Evolutionary conservation across 129 eudicot genomes (phyloP).

Genomic region (Logfia minima): DNA sequence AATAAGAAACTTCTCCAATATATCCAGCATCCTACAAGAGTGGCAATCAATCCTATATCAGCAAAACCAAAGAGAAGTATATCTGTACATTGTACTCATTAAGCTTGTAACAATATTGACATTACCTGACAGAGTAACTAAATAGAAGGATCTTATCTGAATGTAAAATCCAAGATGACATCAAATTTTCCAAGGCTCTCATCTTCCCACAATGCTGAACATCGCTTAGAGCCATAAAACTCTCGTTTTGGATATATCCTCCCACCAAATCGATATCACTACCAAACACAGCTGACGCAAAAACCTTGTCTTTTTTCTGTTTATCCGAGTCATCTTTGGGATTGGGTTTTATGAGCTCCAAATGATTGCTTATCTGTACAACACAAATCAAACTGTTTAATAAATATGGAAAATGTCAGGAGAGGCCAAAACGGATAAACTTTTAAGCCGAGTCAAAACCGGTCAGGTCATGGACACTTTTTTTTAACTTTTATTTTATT

Average conservation of each 20-base stretch:
- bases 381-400: background rate
- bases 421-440: background rate
- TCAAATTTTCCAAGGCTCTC: slow-evolving; percentile 80
- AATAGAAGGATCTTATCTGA: slow-evolving; percentile 92
- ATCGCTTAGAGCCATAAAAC: slow-evolving; percentile 89
- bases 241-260: slow-evolving; percentile 60
- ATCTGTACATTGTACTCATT: background rate
- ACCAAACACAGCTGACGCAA: slow-evolving; percentile 79
- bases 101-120: slow-evolving; percentile 1
- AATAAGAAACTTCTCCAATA: slow-evolving; percentile 76
- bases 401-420: background rate
- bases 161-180: slow-evolving; percentile 70
- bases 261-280: slow-evolving; percentile 73
- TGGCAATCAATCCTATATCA: slow-evolving; percentile 2
- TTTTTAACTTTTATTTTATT: no score
- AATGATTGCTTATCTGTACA: slow-evolving; percentile 83
- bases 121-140: slow-evolving; percentile 93
- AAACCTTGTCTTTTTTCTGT: slow-evolving; percentile 70
- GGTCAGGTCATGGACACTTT: background rate
- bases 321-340: slow-evolving; percentile 79
- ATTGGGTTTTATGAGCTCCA: slow-evolving; percentile 96
- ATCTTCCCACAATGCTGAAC: slow-evolving; percentile 90
- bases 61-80: background rate
- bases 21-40: slow-evolving; percentile 80
- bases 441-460: background rate